Conservation (phyloP, 257 asterid genomes). For the Fraxinus americana region DNA sequence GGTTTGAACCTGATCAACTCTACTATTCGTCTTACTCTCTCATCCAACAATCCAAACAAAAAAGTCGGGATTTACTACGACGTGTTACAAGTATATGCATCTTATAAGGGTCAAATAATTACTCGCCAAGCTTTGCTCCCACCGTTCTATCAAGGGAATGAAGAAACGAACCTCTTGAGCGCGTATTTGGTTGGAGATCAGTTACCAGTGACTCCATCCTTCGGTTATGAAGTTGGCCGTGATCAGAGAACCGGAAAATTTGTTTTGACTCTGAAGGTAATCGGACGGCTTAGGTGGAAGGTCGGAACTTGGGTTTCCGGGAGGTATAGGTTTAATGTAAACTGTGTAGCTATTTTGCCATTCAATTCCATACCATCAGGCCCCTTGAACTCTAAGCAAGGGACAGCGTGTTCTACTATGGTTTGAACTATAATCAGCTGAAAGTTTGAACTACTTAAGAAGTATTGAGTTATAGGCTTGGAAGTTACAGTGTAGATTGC, state of each 20-base stretch:
- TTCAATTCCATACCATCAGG: conserved; percentile 61
- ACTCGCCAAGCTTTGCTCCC: conserved; percentile 56
- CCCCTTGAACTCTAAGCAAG: conserved; percentile 59
- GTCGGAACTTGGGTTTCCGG: conserved; percentile 95
- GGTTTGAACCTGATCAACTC: conserved; percentile 67
- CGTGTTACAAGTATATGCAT: conserved; percentile 57
- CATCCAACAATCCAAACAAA: conserved; percentile 69
- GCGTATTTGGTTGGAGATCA: conserved; percentile 59
- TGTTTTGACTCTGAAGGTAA: conserved; percentile 48
- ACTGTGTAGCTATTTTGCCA: conserved; percentile 69
- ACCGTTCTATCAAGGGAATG: conserved; percentile 76
- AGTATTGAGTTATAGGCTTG: not conserved
- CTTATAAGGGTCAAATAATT: conserved; percentile 75
- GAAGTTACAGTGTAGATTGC: too few relatives aligned
- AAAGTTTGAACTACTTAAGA: not conserved
- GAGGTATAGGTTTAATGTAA: conserved; percentile 68
- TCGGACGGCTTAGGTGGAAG: conserved; percentile 82
- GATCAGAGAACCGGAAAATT: conserved; percentile 61
- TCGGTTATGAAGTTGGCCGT: conserved; percentile 59
- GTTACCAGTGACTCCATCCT: conserved; percentile 69
- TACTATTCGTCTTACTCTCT: conserved; percentile 70
- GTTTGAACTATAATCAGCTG: conserved; percentile 36
- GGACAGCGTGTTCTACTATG: conserved; percentile 71
- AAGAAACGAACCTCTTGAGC: conserved; percentile 61
- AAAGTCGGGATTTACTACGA: conserved; percentile 84